These are phyloP conservation scores for Phytophthora pini DNA, from an alignment of 352 stramenopile genomes.

Conservation along the genomic window DNA sequence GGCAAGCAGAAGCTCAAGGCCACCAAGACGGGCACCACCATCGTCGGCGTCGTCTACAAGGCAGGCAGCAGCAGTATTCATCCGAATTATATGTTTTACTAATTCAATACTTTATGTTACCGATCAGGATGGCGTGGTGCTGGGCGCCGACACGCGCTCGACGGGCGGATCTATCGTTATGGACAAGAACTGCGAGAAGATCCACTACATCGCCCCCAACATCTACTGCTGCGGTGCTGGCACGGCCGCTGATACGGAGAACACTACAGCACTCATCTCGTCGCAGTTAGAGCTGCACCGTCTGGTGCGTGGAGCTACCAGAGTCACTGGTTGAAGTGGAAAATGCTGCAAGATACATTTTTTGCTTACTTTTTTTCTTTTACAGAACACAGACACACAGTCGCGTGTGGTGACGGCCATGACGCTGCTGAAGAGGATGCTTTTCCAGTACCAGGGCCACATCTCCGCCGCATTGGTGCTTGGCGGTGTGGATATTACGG, in stretches of 20 bases:
- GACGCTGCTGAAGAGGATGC: constrained; percentile 96
- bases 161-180: constrained; percentile 96
- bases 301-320: constrained; percentile 64
- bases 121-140: constrained; percentile 92
- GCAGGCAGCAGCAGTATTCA: constrained; percentile 16
- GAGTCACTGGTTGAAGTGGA: constrained; percentile 4
- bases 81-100: not conserved
- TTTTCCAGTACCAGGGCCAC: constrained; percentile 98
- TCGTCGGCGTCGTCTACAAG: constrained; percentile 97
- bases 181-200: constrained; percentile 99
- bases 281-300: constrained; percentile 96
- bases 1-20: constrained; percentile 73
- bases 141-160: constrained; percentile 98
- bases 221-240: constrained; percentile 99
- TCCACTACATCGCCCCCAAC: constrained; percentile 99
- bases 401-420: constrained; percentile 97
- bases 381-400: constrained; percentile 80
- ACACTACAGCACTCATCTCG: constrained; percentile 81
- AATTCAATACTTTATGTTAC: not conserved
- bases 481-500: constrained; percentile 96
- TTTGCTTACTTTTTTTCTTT: constrained; percentile 14
- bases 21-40: constrained; percentile 97
- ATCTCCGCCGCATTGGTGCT: constrained; percentile 96
- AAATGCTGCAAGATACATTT: not conserved
- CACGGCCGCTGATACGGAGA: constrained; percentile 98